These are phyloP conservation scores for Diplocarpon rosae DNA, from an alignment of 2,329 filamentous ascomycete species.

Conservation along the genomic window DNA sequence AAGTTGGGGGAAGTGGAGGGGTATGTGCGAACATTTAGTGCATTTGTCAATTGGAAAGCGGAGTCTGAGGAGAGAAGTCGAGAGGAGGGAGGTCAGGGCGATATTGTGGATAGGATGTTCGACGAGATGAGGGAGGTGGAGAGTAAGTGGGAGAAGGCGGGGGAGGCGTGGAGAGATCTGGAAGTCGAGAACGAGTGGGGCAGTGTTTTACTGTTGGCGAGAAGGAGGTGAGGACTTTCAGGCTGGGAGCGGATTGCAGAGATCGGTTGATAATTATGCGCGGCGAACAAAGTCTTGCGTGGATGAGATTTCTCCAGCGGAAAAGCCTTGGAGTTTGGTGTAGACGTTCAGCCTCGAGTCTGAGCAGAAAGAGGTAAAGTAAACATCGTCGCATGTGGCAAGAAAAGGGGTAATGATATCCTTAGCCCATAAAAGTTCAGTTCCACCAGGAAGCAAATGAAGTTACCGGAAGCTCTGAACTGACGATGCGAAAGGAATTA, in stretches of 20 bases:
- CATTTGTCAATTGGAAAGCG: constrained; percentile 47
- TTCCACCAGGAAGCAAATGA: too few relatives aligned
- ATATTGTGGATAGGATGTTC: constrained; percentile 52
- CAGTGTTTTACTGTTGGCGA: constrained; percentile 46
- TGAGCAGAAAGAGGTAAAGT: too few relatives aligned
- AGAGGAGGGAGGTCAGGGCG: constrained; percentile 44
- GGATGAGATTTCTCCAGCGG: too few relatives aligned
- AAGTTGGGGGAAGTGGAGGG: constrained; percentile 47
- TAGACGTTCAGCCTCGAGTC: too few relatives aligned
- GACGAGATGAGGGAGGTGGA: constrained; percentile 45
- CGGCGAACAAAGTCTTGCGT: too few relatives aligned
- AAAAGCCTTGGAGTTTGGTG: too few relatives aligned
- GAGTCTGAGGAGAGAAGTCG: constrained; percentile 37
- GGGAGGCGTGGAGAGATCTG: constrained; percentile 40
- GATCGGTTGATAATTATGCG: too few relatives aligned
- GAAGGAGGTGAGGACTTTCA: constrained; percentile 26
- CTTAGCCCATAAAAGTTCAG: too few relatives aligned
- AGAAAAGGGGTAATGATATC: too few relatives aligned
- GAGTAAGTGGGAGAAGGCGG: constrained; percentile 37
- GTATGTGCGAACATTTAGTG: constrained; percentile 51
- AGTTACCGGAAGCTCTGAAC: too few relatives aligned
- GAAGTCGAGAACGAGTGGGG: constrained; percentile 51
- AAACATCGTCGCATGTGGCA: too few relatives aligned
- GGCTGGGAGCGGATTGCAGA: neutral
- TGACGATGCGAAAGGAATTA: too few relatives aligned